Conservation (phyloP, 2,329 filamentous ascomycete genomes). For the Claviceps pazoutovae region DNA sequence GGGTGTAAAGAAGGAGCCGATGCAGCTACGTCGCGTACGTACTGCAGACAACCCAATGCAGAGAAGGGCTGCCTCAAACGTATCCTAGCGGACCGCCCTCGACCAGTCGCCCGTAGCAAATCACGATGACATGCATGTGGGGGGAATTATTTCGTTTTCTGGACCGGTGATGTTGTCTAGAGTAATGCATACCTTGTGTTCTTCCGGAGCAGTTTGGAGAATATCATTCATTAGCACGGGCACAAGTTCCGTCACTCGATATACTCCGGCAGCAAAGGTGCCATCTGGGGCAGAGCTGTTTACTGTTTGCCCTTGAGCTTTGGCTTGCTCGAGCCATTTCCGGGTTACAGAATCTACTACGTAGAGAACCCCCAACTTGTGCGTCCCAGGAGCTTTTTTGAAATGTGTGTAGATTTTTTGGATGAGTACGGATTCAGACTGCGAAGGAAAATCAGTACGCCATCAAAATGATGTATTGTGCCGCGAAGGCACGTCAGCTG, state of each 20-base stretch:
- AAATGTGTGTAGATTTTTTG: slow-evolving; percentile 96
- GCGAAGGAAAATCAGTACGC: slow-evolving; percentile 10
- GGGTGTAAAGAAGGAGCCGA: neutral
- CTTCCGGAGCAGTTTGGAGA: slow-evolving; percentile 69
- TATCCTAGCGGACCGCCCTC: neutral
- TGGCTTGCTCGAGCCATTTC: slow-evolving; percentile 95
- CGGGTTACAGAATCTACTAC: slow-evolving; percentile 99
- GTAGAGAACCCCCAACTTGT: slow-evolving; percentile 98
- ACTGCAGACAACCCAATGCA: neutral
- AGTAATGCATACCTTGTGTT: slow-evolving; percentile 80
- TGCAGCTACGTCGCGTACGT: neutral
- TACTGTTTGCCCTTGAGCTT: slow-evolving; percentile 68
- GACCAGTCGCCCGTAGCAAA: neutral
- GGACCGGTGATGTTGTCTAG: neutral
- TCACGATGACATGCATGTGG: neutral
- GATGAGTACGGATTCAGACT: slow-evolving; percentile 91
- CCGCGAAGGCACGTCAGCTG: neutral
- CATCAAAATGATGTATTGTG: slow-evolving; percentile 1
- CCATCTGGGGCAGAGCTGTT: slow-evolving; percentile 74
- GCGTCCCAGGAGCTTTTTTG: slow-evolving; percentile 84
- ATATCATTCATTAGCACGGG: slow-evolving; percentile 94
- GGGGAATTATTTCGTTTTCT: neutral
- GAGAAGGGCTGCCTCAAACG: neutral
- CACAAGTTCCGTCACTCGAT: slow-evolving; percentile 91
- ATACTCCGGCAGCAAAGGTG: slow-evolving; percentile 86